phyloP scores from a whole-genome alignment of 805 yeast genomes.

The Kluyveromyces siamensis region DNA sequence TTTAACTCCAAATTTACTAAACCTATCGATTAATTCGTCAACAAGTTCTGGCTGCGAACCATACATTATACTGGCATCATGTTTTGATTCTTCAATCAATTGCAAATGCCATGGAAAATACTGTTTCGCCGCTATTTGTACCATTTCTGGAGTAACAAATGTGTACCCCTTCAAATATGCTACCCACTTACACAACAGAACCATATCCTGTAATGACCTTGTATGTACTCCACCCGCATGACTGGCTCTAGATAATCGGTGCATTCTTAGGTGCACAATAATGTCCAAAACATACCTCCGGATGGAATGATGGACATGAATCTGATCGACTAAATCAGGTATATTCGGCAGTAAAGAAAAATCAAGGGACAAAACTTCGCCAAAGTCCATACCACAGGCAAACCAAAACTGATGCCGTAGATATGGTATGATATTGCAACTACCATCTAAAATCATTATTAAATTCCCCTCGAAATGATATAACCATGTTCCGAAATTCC shows the following conservation, averaged over 20 bases:
- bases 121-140: constrained; percentile 39
- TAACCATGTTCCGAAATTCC: not conserved
- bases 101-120: constrained; percentile 45
- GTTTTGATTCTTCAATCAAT: constrained; percentile 32
- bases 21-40: constrained; percentile 15
- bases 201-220: constrained; percentile 36
- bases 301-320: constrained; percentile 39
- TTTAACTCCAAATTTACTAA: constrained; percentile 12
- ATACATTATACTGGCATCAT: constrained; percentile 23
- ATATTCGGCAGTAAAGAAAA: not conserved
- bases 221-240: constrained; percentile 44
- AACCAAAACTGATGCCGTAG: constrained; percentile 36
- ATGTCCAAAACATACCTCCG: constrained; percentile 50
- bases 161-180: constrained; percentile 29
- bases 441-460: constrained; percentile 2
- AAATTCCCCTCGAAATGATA: constrained; percentile 1
- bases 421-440: constrained; percentile 5
- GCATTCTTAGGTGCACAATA: constrained; percentile 45
- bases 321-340: constrained; percentile 7
- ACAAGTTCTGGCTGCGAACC: constrained; percentile 23
- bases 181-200: constrained; percentile 32
- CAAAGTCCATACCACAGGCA: constrained; percentile 11
- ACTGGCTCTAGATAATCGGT: constrained; percentile 37
- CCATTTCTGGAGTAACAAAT: constrained; percentile 45
- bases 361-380: not conserved